Conservation (phyloP, 1,284 basidiomycete genomes). For the Rugosomyces carneus region DNA sequence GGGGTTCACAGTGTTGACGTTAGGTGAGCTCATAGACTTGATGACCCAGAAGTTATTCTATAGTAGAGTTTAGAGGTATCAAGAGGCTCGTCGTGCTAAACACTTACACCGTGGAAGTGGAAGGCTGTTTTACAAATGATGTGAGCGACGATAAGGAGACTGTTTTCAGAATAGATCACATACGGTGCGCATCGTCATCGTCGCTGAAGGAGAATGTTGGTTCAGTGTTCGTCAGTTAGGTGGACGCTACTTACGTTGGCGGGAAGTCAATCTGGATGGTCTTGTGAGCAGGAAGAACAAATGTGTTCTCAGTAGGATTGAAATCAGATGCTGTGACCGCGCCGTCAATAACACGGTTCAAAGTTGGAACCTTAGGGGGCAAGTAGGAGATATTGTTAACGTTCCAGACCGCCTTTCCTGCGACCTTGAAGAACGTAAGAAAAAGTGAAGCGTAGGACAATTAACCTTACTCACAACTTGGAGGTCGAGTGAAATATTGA, state of each 20-base stretch:
- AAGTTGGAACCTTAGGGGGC: conserved; percentile 19
- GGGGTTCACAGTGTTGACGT: conserved; percentile 18
- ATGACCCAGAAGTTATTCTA: conserved; percentile 22
- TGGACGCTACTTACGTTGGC: conserved; percentile 14
- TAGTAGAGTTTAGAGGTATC: background rate
- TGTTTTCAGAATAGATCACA: background rate
- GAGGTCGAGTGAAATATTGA: conserved; percentile 19
- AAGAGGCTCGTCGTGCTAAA: background rate
- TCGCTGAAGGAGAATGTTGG: background rate
- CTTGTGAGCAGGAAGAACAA: conserved; percentile 20
- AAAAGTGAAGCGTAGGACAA: background rate
- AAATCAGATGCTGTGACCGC: conserved; percentile 14
- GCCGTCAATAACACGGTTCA: conserved; percentile 18
- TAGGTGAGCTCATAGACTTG: conserved; percentile 21
- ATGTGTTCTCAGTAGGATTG: conserved; percentile 22
- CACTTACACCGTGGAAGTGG: conserved; percentile 13
- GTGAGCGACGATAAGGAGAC: background rate
- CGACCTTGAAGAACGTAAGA: conserved; percentile 2
- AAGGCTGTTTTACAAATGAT: conserved; percentile 3
- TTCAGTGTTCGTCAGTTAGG: background rate
- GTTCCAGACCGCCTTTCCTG: conserved; percentile 19
- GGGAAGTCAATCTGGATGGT: conserved; percentile 21
- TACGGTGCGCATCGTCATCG: conserved; percentile 14
- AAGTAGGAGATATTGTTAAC: conserved; percentile 22
- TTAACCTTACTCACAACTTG: conserved; percentile 14